These are phyloP conservation scores for Naganishia sp. DNA, from an alignment of 1,284 basidiomycete species.

Conservation along the genomic window DNA sequence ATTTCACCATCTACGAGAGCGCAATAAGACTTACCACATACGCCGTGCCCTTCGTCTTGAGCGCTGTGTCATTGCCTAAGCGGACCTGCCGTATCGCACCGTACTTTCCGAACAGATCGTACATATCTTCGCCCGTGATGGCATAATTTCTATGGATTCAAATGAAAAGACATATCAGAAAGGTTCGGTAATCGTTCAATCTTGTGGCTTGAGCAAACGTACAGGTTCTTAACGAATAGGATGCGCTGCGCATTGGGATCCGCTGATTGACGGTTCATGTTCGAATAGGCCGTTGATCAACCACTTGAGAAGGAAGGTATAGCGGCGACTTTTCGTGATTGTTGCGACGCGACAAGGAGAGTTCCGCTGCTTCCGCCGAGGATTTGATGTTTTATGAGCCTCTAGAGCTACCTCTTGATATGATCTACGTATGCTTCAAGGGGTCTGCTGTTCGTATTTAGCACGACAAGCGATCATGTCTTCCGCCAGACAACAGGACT, in stretches of 20 bases:
- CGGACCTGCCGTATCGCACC: conserved; percentile 95
- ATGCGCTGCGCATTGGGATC: conserved; percentile 47
- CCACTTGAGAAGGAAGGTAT: no score
- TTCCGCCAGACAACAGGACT: no score
- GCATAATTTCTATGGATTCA: conserved; percentile 68
- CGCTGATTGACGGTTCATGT: conserved; percentile 41
- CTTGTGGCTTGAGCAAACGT: conserved; percentile 29
- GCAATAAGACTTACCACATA: conserved; percentile 69
- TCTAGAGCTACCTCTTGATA: no score
- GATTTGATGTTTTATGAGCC: no score
- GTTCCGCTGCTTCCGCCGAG: no score
- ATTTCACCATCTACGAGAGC: no score
- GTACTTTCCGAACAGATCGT: conserved; percentile 97
- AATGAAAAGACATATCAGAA: conserved; percentile 6
- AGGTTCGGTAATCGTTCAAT: no score
- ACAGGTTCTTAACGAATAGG: conserved; percentile 54
- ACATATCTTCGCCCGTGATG: conserved; percentile 85
- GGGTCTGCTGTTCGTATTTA: no score
- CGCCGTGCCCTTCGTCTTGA: conserved; percentile 91
- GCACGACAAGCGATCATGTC: no score
- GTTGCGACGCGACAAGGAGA: no score
- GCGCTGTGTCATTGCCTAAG: conserved; percentile 75
- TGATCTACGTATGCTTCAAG: no score
- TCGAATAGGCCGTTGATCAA: background rate
- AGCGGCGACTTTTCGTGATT: no score